A percentile compares a stretch with the other conserved stretches of the same genome.
These are phyloP conservation scores for Naganishia sp. DNA, from an alignment of 1,284 basidiomycete species.

Conservation along the genomic window DNA sequence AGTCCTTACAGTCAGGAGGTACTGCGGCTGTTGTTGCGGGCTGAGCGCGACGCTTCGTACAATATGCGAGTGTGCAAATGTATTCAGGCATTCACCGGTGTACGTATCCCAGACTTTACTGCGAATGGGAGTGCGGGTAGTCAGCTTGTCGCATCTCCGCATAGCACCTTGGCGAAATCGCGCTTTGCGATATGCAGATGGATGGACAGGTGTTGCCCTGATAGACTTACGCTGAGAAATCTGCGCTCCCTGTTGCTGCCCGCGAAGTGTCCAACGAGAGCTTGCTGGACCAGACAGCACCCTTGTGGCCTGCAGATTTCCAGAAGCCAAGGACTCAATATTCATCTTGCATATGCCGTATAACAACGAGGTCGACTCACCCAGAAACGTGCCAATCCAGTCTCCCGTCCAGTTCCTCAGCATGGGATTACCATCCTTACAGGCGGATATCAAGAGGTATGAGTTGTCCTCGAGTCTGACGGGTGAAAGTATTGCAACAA, in stretches of 20 bases:
- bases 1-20: slow-evolving; percentile 51
- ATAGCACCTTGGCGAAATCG: too few relatives aligned
- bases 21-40: slow-evolving; percentile 51
- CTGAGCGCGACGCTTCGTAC: slow-evolving; percentile 87
- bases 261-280: slow-evolving; percentile 80
- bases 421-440: slow-evolving; percentile 97
- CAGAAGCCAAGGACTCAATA: background rate
- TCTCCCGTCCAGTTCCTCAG: slow-evolving; percentile 95
- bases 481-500: slow-evolving; percentile 58
- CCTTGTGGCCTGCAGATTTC: slow-evolving; percentile 73
- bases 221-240: slow-evolving; percentile 89
- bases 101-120: slow-evolving; percentile 99
- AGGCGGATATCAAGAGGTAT: slow-evolving; percentile 86
- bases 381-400: slow-evolving; percentile 97
- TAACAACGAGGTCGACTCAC: slow-evolving; percentile 40
- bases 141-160: background rate
- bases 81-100: slow-evolving; percentile 79
- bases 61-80: slow-evolving; percentile 96
- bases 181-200: background rate
- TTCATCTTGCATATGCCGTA: background rate
- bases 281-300: slow-evolving; percentile 96
- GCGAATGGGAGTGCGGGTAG: slow-evolving; percentile 1
- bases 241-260: slow-evolving; percentile 91
- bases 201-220: too few relatives aligned
- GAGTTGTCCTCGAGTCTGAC: slow-evolving; percentile 66